Base-by-base conservation (phyloP, 23 red algal species). In the Gracilaria caudata region DNA sequence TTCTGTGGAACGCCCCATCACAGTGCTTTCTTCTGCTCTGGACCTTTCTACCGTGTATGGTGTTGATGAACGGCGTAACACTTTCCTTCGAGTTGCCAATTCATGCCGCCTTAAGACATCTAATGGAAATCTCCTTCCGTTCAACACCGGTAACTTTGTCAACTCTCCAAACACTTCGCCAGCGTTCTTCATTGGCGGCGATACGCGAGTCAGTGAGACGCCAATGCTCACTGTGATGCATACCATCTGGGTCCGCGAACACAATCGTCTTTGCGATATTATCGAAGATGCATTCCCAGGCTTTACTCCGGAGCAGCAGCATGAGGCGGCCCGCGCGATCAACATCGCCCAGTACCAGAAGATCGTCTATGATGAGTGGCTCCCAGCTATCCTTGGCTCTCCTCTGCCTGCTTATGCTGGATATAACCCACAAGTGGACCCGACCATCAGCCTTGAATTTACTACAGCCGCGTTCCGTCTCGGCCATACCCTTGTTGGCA, bases 401-500 rank as follows among this genome's bases (percentile, higher is more conserved):
- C 1, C 32, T 17, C 37, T 81, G 11, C 88, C 88, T 3, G 28
- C 56, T 28, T 91, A 70, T 39, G 17, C 2, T 23, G 85, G 85
- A 30, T 77, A 55, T 34, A 79, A 60, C 3, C 21, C 26, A 8
- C 36, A 49, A 45, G 74, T 56, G 24, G 59, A 89, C 43, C 85
- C 85, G 7, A 89, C 85, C 4, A 41, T 78, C 49, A 89, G 85
- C 25, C 44, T 60, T 37, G 64, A 80, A 41, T 82, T 91, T 45
- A 75, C 77, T 30, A 91, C 88, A 32, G 88, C 88, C 17, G 88
- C 51, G 0, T 91, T 71, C 61, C 88, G 88, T 17, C 40, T 91
- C 24, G 88, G 88, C 21, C 88, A 91, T 32, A 91, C 88, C n/a
- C 51, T 91, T 28, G 76, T 91, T 55, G 78, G 78, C 36, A 66